Conservation (phyloP, 331 rosid species). For the Malus hybrid region DNA sequence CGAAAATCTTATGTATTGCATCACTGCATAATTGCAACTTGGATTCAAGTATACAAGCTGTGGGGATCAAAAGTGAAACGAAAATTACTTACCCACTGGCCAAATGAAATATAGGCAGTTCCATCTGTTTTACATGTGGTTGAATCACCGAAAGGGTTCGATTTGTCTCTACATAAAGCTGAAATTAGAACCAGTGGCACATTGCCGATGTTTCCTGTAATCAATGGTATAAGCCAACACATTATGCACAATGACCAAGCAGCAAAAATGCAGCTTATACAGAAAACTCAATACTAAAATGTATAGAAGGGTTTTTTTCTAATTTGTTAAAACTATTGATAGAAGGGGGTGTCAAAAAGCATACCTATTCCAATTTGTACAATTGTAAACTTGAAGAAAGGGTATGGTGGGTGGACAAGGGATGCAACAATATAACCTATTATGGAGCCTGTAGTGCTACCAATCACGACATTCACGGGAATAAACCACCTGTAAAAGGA, state of each 20-base stretch:
- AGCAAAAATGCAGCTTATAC: neutral
- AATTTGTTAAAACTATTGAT: neutral
- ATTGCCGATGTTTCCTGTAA: slow-evolving; percentile 91
- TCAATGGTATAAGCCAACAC: slow-evolving; percentile 4
- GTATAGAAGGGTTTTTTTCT: neutral
- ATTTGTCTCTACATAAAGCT: slow-evolving; percentile 77
- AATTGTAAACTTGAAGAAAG: slow-evolving; percentile 86
- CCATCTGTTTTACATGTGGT: slow-evolving; percentile 71
- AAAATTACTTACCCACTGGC: slow-evolving; percentile 86
- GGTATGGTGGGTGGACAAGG: slow-evolving; percentile 77
- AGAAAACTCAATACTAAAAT: neutral
- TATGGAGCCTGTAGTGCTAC: slow-evolving; percentile 60
- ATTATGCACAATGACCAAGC: neutral
- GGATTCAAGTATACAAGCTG: slow-evolving; percentile 11
- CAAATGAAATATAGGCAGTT: slow-evolving; percentile 91
- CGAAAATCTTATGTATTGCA: neutral
- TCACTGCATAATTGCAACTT: slow-evolving; percentile 2
- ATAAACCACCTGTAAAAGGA: slow-evolving; percentile 86
- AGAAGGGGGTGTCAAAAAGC: neutral
- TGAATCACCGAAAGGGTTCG: slow-evolving; percentile 76
- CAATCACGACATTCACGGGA: slow-evolving; percentile 73
- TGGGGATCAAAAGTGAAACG: slow-evolving; percentile 11
- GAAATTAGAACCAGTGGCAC: slow-evolving; percentile 92
- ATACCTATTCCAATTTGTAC: slow-evolving; percentile 90
- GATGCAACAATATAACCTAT: slow-evolving; percentile 74